phyloP scores from a whole-genome alignment of 169 alveolate genomes.

The Babesia bovis region DNA sequence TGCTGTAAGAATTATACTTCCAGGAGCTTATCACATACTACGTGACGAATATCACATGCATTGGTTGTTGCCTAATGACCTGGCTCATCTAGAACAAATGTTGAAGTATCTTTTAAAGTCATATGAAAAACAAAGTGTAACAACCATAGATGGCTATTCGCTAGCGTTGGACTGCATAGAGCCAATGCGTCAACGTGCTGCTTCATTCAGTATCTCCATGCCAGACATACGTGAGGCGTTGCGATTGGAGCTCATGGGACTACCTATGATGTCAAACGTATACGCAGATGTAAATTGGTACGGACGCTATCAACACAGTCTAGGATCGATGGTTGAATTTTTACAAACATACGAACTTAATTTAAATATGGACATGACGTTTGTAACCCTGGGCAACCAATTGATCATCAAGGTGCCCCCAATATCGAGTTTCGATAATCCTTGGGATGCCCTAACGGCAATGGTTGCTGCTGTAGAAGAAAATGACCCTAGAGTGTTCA shows the following conservation, averaged over 20 bases:
- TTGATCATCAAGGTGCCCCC: slow-evolving; percentile 29
- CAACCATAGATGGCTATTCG: slow-evolving; percentile 15
- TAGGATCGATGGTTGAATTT: slow-evolving; percentile 13
- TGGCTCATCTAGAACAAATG: not conserved
- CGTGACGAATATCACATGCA: slow-evolving; percentile 6
- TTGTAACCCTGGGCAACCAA: slow-evolving; percentile 1
- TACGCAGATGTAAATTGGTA: slow-evolving; percentile 3
- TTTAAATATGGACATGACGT: not conserved
- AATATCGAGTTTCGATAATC: not conserved
- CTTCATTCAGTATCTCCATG: not conserved
- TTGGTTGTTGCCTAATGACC: not conserved
- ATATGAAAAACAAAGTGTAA: not conserved
- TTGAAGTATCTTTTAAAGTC: not conserved
- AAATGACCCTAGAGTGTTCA: slow-evolving; percentile 5
- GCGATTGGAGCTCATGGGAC: not conserved
- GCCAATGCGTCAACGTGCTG: not conserved
- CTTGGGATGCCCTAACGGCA: not conserved
- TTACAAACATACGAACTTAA: not conserved
- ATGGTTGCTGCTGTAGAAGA: not conserved
- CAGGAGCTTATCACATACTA: not conserved
- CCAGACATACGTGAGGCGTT: not conserved
- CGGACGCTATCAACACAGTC: not conserved
- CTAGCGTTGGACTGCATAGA: slow-evolving; percentile 8
- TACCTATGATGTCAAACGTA: slow-evolving; percentile 27
- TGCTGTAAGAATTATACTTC: not conserved